Evolutionary conservation across 169 alveolate species (phyloP).

Genomic region (Plasmodium relictum): DNA sequence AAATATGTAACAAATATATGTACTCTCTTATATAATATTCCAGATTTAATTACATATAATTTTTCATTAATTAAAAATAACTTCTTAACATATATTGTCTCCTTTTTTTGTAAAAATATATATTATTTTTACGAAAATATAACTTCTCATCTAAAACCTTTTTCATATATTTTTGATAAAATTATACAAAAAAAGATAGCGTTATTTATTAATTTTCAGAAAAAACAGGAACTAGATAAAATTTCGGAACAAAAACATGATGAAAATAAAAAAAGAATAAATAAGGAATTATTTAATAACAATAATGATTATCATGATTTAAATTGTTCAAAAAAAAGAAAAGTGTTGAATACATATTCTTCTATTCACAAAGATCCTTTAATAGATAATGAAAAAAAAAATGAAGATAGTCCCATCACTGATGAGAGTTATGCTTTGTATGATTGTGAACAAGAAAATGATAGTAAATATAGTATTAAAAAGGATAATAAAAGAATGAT

Average conservation of each 20-base stretch:
- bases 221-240: background rate
- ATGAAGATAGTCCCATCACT: background rate
- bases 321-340: too few species aligned
- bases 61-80: conserved; percentile 34
- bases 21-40: conserved; percentile 20
- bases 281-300: background rate
- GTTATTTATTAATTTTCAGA: conserved; percentile 16
- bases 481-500: background rate
- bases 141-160: conserved; percentile 22
- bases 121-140: conserved; percentile 41
- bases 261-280: background rate
- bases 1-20: conserved; percentile 58
- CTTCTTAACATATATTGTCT: conserved; percentile 15
- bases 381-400: background rate
- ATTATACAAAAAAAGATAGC: conserved; percentile 35
- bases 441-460: background rate
- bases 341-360: too few species aligned
- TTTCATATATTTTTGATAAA: conserved; percentile 33
- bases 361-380: too few species aligned
- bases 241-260: background rate
- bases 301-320: background rate
- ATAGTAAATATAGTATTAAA: background rate
- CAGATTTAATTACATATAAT: conserved; percentile 31
- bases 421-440: background rate
- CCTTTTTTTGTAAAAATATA: conserved; percentile 30